Evolutionary conservation across 257 asterid species (phyloP), one percentile per base, ranked within the genome.

Genomic region (Solanum gracilifrons): DNA sequence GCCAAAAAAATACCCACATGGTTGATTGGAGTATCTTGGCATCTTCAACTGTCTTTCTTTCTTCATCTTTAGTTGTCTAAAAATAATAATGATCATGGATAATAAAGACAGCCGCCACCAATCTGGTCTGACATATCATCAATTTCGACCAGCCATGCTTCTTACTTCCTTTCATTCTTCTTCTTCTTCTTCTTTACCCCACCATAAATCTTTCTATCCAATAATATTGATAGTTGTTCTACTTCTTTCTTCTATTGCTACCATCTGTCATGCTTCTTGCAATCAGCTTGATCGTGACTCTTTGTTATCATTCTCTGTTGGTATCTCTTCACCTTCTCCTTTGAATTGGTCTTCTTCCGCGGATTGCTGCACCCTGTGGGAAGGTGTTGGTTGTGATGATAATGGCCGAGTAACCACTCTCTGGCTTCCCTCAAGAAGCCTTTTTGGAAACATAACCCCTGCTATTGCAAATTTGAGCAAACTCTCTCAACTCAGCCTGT

Each of bases 331-430:
- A 46, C 6, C 92, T 6, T 91, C 94, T 62, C 95, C 96, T 6
- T 87, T 95, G 88, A 89, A 91, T 73, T 97, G 99, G 99, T 89
- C 90, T 9, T 60, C 72, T 71, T 76, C 94, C 6, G 33, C 29
- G 18, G 98, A 97, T 84, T 97, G 99, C 91, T 97, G 99, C 90
- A 39, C 13, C 62, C 95, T 33, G 29, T 73, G 99, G 99, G 98
- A 97, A 82, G 99, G 99, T 13, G 87, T 97, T 9, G 85, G 77
- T 20, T 97, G 99, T 89, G 99, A 97, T 71, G 89, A 43, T 32
- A 88, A 58, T 9, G 96, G 91, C 31, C 89, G 95, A 37, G 98
- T 97, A 10, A 90, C 83, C 84, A 21, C 85, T 58, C 91, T 97
- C 10, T 89, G 76, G 92, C 95, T 95, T 13, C 97, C 99, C 16